Conservation (phyloP, 768 basidiomycete genomes). For the Lyophyllum decastes region DNA sequence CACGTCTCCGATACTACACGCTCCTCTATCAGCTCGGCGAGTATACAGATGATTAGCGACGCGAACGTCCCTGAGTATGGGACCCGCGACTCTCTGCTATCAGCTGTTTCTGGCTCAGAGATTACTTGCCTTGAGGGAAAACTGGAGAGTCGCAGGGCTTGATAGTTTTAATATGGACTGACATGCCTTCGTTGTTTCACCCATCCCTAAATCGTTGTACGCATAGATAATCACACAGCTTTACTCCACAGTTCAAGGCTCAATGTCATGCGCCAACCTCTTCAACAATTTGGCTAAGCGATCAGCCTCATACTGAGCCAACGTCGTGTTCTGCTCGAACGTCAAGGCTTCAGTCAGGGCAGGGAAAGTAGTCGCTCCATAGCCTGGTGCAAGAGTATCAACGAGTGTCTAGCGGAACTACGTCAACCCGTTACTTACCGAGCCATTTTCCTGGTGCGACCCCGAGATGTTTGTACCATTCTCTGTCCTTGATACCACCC, state of each 20-base stretch:
- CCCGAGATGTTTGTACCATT: slow-evolving; percentile 86
- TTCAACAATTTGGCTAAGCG: slow-evolving; percentile 58
- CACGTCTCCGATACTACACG: not conserved
- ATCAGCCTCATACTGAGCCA: slow-evolving; percentile 60
- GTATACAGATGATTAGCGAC: not conserved
- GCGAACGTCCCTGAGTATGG: not conserved
- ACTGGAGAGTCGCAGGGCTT: not conserved
- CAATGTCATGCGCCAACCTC: slow-evolving; percentile 45
- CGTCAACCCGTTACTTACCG: slow-evolving; percentile 41
- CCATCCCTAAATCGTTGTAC: not conserved
- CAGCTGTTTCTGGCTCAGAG: not conserved
- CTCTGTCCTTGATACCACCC: slow-evolving; percentile 74
- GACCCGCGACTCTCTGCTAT: not conserved
- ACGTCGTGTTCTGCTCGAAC: slow-evolving; percentile 61
- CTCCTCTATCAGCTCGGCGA: slow-evolving; percentile 1
- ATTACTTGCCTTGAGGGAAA: not conserved
- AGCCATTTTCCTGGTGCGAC: slow-evolving; percentile 89
- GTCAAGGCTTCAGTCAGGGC: slow-evolving; percentile 77
- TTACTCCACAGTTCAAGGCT: slow-evolving; percentile 21
- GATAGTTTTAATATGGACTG: not conserved
- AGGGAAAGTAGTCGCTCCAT: slow-evolving; percentile 85
- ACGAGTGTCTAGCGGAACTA: not conserved
- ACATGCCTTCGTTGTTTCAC: too few relatives aligned
- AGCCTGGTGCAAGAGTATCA: slow-evolving; percentile 46
- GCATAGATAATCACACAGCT: not conserved